Evolutionary conservation across 1,139 yeast genomes (phyloP), one percentile per base, ranked within the genome.

Genomic region (Suhomyces chickasaworum): DNA sequence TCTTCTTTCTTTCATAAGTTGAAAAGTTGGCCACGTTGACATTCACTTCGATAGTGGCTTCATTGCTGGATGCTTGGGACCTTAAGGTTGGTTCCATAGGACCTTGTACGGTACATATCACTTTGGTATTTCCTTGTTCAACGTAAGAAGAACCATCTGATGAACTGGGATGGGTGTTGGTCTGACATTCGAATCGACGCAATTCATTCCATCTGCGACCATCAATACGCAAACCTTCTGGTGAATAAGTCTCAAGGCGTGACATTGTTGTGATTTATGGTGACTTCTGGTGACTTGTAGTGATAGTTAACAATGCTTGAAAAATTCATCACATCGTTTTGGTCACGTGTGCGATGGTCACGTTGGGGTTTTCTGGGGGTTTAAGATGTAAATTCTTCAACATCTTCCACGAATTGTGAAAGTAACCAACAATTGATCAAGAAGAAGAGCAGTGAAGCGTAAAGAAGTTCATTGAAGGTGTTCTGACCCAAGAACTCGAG

Each of bases 191-290:
- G 59, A 93, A 89, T 34, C 84, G 77, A 45, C 98, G 83, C 41
- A 91, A 73, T 64, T 93, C 98, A 59, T 91, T 89, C 93, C 95
- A 90, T 56, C 99, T 77, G 60, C 99, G 81, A 3, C 99, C 99
- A 60, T 93, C 98, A 10, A 86, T 74, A 55, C 98, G 77, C 41
- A 93, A 75, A 4, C 98, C 99, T 65, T 91, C 98, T 1, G 97
- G 97, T 0, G 97, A 89, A 60, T 88, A 90, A 42, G 91, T 68
- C 69, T 91, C 99, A 64, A 83, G 72, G 48, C 87, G 73, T 32
- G 49, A 46, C 49, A 47, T 47, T 30, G 17, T 29, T 37, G 15
- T 21, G 34, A 30, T 10, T 31, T 17, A 9, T 36, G 9, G 16
- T 25, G 9, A 12, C n/a, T n/a, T 30, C 21, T 29, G 39, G 15